Percentiles rank a stretch among this genome's conserved stretches.
These are phyloP conservation scores for Amanita bisporigera DNA, from an alignment of 1,284 basidiomycete species.

Conservation along the genomic window DNA sequence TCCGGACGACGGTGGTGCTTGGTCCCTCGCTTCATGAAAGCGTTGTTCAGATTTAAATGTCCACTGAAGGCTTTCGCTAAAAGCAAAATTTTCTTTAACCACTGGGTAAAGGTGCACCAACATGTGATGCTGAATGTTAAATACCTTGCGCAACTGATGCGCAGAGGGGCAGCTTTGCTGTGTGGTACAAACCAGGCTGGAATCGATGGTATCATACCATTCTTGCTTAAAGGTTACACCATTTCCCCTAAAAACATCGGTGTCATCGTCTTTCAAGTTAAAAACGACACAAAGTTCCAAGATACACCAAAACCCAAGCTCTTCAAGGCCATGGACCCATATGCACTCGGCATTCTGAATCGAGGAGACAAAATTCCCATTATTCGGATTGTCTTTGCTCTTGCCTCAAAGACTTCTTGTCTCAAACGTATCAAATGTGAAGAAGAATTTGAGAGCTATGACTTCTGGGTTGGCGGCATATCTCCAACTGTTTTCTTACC, in stretches of 20 bases:
- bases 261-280: constrained; percentile 34
- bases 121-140: constrained; percentile 19
- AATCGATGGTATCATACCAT: constrained; percentile 34
- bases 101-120: constrained; percentile 35
- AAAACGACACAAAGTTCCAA: constrained; percentile 25
- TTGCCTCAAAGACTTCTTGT: background rate
- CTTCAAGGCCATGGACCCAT: constrained; percentile 6
- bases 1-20: background rate
- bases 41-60: background rate
- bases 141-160: constrained; percentile 26
- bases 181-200: constrained; percentile 27
- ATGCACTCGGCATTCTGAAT: background rate
- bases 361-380: background rate
- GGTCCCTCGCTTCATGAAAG: background rate
- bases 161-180: constrained; percentile 33
- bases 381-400: background rate
- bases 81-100: constrained; percentile 36
- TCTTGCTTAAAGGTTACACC: constrained; percentile 18
- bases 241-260: constrained; percentile 19
- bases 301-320: constrained; percentile 11
- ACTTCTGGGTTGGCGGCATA: too few species aligned
- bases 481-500: too few species aligned
- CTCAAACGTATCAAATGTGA: background rate
- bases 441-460: background rate
- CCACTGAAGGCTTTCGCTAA: background rate